phyloP scores from a whole-genome alignment of 2,329 filamentous ascomycete genomes.

The Bipolaris oryzae region DNA sequence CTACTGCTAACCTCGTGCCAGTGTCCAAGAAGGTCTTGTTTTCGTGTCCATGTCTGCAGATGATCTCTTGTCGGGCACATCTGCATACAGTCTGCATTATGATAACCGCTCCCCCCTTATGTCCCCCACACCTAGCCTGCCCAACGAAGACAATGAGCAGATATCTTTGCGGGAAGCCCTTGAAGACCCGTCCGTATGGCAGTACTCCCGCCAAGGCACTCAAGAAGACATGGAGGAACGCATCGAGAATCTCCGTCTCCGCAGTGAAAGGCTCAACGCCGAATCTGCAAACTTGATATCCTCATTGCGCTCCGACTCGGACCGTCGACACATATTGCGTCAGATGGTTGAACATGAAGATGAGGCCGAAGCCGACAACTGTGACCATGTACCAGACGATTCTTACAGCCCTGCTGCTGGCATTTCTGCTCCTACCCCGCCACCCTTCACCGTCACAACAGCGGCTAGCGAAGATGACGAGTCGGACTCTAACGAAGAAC shows the following conservation, averaged over 20 bases:
- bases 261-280: conserved; percentile 18
- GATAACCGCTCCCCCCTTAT: conserved; percentile 27
- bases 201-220: conserved; percentile 32
- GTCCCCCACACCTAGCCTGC: conserved; percentile 37
- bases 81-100: conserved; percentile 75
- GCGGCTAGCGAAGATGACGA: conserved; percentile 42
- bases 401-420: conserved; percentile 29
- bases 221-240: conserved; percentile 36
- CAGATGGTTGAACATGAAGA: conserved; percentile 29
- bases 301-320: conserved; percentile 18
- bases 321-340: conserved; percentile 18
- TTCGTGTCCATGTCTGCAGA: conserved; percentile 87
- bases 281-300: conserved; percentile 18
- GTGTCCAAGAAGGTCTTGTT: conserved; percentile 88
- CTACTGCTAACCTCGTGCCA: conserved; percentile 52
- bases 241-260: conserved; percentile 34
- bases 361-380: conserved; percentile 35
- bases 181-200: conserved; percentile 43
- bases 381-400: conserved; percentile 37
- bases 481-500: conserved; percentile 45
- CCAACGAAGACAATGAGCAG: conserved; percentile 32
- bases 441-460: conserved; percentile 50
- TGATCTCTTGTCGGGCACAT: conserved; percentile 73
- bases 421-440: conserved; percentile 45
- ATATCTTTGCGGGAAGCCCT: conserved; percentile 45